Base-by-base conservation (phyloP, 2,329 filamentous ascomycete species). In the Didymellaceae sp. region DNA sequence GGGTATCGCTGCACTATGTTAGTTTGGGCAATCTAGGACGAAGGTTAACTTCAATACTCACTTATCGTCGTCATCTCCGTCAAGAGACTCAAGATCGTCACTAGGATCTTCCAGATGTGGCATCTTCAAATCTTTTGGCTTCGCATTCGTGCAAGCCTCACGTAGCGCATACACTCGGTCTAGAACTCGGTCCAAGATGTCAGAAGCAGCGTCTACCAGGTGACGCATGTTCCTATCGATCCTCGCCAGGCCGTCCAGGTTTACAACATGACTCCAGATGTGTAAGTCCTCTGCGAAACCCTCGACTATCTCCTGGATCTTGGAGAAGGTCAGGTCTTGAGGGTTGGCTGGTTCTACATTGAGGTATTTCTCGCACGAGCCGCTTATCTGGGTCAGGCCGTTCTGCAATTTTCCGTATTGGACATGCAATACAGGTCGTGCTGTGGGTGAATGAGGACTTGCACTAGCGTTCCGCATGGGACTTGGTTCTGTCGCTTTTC, bases 331-430 rank as follows among this genome's bases (percentile, higher is more conserved):
- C 20, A 66, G 34, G 25, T 66, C 63, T 30, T 30, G 52, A 1
- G 65, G 61, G 10, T 62, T 43, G 6, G 59, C 63, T 11, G 64
- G 52, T 24, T 65, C 61, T 4, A 67, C 55, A 9, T 68, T 42
- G 5, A 37, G 33, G n/a, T 37, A 24, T n/a, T n/a, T 37, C 33
- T 37, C 20, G 28, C 65, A 68, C 4, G 46, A 49, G 2, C 32
- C 38, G 8, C 34, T 37, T 33, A 66, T 54, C 5, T 64, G 52
- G 2, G 55, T 22, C 4, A 68, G 45, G 25, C 51, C 55, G 16
- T 49, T 45, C 31, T 62, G 63, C 16, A 67, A 38, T 7, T 46
- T 57, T 7, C 37, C 26, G 30, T 58, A 63, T 16, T 64, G 58
- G n/a, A 57, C 58, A 7, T 54, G 55, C 18, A 67, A 38, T 16